These are phyloP conservation scores for Yamadazyma olivae DNA, from an alignment of 805 yeast species.

Conservation along the genomic window DNA sequence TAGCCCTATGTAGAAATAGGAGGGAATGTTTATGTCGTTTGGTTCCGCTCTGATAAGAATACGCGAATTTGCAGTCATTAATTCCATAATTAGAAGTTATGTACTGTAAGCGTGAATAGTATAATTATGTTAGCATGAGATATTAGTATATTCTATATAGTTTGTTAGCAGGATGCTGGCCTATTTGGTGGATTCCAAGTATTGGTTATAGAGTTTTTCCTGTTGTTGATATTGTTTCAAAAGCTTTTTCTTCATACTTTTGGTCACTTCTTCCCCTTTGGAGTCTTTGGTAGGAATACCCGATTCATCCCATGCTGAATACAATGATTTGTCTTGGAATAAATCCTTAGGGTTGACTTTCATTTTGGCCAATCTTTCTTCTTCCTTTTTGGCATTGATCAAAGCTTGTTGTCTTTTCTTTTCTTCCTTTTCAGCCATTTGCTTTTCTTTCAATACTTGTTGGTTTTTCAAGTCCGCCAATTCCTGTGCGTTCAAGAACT, in stretches of 20 bases:
- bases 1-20: too few species aligned
- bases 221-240: conserved; percentile 76
- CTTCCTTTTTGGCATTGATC: conserved; percentile 58
- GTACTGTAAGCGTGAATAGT: too few species aligned
- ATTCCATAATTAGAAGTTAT: too few species aligned
- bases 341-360: conserved; percentile 66
- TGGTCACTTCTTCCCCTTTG: conserved; percentile 80
- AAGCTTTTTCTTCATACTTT: conserved; percentile 82
- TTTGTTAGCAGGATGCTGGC: too few species aligned
- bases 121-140: too few species aligned
- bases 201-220: conserved; percentile 76
- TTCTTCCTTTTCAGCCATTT: conserved; percentile 58
- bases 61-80: too few species aligned
- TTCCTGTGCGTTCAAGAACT: conserved; percentile 72
- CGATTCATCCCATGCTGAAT: conserved; percentile 74
- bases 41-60: too few species aligned
- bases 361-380: conserved; percentile 63
- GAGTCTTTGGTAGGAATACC: conserved; percentile 80
- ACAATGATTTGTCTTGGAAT: conserved; percentile 58
- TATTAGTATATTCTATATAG: too few species aligned
- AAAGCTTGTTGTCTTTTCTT: conserved; percentile 50
- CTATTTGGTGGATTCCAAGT: too few species aligned
- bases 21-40: too few species aligned
- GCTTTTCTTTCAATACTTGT: conserved; percentile 59
- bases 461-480: conserved; percentile 58